These are phyloP conservation scores for Pseudopyrenochaeta lycopersici DNA, from an alignment of 2,329 filamentous ascomycete species.

Conservation along the genomic window DNA sequence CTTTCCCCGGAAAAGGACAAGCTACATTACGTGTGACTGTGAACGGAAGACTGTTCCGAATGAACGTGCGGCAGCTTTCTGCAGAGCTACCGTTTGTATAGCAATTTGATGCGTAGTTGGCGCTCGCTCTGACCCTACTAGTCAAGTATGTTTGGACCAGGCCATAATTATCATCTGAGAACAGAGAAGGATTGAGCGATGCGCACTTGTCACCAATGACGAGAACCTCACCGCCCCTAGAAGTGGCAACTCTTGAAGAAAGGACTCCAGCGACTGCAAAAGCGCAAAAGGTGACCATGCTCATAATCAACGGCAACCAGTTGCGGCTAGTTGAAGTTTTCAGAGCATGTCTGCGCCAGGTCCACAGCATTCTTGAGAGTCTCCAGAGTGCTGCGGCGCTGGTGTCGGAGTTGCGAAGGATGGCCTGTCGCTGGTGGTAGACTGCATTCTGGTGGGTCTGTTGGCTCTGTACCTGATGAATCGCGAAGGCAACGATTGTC, in stretches of 20 bases:
- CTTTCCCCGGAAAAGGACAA: constrained; percentile 9
- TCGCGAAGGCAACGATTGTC: constrained; percentile 29
- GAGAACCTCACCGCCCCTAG: constrained; percentile 39
- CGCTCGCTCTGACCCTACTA: background rate
- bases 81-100: background rate
- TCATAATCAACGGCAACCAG: background rate
- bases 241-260: constrained; percentile 40
- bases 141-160: background rate
- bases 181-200: background rate
- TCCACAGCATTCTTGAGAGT: background rate
- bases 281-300: background rate
- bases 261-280: constrained; percentile 40
- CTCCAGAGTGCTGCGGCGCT: background rate
- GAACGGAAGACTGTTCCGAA: background rate
- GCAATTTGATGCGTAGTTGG: background rate
- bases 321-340: background rate
- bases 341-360: constrained; percentile 15
- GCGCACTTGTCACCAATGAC: constrained; percentile 13
- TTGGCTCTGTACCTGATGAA: constrained; percentile 26
- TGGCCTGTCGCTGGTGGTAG: constrained; percentile 38
- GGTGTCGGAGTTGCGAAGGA: constrained; percentile 34
- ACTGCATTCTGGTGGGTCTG: constrained; percentile 20
- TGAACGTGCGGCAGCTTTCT: constrained; percentile 2
- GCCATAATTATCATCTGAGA: background rate
- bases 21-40: constrained; percentile 2